phyloP scores from a whole-genome alignment of 2,329 filamentous ascomycete species.

The Alternaria postmessia region DNA sequence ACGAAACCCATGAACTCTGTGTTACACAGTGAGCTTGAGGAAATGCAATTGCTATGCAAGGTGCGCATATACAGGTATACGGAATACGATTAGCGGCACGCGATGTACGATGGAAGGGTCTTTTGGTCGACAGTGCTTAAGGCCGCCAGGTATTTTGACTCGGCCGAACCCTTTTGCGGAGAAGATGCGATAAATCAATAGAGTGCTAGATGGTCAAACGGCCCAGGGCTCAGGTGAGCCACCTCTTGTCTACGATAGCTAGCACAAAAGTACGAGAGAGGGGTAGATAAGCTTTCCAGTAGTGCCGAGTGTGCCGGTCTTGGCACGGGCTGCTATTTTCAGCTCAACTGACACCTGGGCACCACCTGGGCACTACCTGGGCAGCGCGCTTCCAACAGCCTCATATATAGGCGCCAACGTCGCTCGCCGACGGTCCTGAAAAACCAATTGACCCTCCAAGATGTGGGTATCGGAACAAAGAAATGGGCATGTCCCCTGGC shows the following conservation, averaged over 20 bases:
- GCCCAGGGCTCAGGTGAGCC: not conserved
- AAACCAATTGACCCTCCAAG: not conserved
- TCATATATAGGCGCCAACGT: not conserved
- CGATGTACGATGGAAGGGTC: not conserved
- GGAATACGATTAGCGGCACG: not conserved
- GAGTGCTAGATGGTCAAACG: not conserved
- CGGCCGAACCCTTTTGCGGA: not conserved
- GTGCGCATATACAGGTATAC: not conserved
- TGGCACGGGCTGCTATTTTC: not conserved
- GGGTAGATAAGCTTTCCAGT: constrained; percentile 1
- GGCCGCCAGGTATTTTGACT: not conserved
- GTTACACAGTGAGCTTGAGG: not conserved
- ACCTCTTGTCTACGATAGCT: not conserved
- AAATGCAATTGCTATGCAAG: not conserved
- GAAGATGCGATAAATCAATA: constrained; percentile 1
- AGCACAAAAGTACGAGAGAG: constrained; percentile 4
- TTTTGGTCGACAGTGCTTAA: not conserved
- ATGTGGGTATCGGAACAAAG: not conserved
- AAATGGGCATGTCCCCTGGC: not conserved
- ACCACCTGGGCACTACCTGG: not conserved
- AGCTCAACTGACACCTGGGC: not conserved
- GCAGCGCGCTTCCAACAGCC: not conserved
- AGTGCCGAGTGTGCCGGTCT: constrained; percentile 4
- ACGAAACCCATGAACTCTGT: not conserved
- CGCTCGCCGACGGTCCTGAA: not conserved